These are phyloP conservation scores for Tilletia setariae DNA, from an alignment of 1,284 basidiomycete genomes.

Conservation along the genomic window DNA sequence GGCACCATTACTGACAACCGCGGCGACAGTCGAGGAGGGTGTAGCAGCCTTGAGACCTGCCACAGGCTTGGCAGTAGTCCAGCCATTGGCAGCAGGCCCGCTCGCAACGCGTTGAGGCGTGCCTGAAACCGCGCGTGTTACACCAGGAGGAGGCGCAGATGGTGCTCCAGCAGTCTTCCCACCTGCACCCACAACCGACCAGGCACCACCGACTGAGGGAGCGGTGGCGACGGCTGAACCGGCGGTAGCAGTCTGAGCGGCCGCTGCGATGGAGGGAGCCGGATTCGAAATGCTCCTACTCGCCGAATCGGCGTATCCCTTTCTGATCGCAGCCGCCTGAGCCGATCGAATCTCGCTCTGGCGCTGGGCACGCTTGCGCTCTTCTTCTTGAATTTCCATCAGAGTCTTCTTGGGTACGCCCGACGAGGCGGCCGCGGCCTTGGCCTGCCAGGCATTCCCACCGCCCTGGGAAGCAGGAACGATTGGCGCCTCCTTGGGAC, in stretches of 20 bases:
- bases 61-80: background rate
- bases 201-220: slow-evolving; percentile 61
- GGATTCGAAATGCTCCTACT: slow-evolving; percentile 8
- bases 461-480: background rate
- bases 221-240: no score
- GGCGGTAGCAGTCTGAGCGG: background rate
- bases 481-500: slow-evolving; percentile 55
- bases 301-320: slow-evolving; percentile 75
- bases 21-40: slow-evolving; percentile 24
- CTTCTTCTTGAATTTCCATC: slow-evolving; percentile 98
- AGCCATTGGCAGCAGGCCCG: background rate
- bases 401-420: slow-evolving; percentile 76
- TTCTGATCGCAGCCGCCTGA: slow-evolving; percentile 53
- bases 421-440: background rate
- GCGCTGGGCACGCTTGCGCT: slow-evolving; percentile 60
- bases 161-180: slow-evolving; percentile 63
- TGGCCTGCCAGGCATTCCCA: slow-evolving; percentile 6
- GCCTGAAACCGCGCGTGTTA: background rate
- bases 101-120: background rate
- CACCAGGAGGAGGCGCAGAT: background rate
- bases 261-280: slow-evolving; percentile 25
- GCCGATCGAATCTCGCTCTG: slow-evolving; percentile 65
- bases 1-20: slow-evolving; percentile 31
- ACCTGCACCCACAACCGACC: slow-evolving; percentile 78
- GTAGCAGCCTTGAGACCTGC: background rate